phyloP scores from a whole-genome alignment of 2,329 filamentous ascomycete species.

The Endoconidiophora polonica region DNA sequence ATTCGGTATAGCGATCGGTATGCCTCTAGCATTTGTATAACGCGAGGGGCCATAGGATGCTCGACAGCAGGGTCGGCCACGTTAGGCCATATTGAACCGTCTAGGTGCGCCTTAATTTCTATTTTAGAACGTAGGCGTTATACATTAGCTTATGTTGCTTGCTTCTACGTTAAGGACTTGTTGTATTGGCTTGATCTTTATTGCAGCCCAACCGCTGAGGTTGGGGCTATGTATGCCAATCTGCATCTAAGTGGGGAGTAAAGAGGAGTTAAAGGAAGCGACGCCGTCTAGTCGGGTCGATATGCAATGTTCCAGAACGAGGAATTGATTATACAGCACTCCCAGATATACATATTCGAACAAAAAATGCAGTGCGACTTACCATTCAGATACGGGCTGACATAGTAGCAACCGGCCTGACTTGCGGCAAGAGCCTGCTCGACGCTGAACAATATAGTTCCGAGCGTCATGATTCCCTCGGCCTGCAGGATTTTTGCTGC shows the following conservation, averaged over 20 bases:
- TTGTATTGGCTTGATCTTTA: too few species aligned
- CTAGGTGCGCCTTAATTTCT: conserved; percentile 28
- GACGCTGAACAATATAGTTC: conserved; percentile 30
- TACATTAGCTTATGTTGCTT: not conserved
- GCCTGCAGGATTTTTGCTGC: conserved; percentile 25
- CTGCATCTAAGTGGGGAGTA: not conserved
- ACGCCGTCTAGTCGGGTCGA: not conserved
- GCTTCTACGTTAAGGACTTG: not conserved
- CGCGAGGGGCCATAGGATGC: conserved; percentile 30
- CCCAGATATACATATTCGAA: not conserved
- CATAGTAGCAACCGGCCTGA: conserved; percentile 29
- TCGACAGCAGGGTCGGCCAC: conserved; percentile 28
- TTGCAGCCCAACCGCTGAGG: not conserved
- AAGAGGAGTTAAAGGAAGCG: not conserved
- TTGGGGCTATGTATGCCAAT: not conserved
- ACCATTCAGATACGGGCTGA: conserved; percentile 35
- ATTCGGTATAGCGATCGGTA: conserved; percentile 29
- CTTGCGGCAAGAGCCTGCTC: conserved; percentile 32
- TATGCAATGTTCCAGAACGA: not conserved
- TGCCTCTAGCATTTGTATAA: conserved; percentile 31
- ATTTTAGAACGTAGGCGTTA: not conserved
- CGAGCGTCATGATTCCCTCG: conserved; percentile 31
- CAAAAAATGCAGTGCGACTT: conserved; percentile 5
- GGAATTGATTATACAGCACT: not conserved
- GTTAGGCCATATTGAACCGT: conserved; percentile 28